Base-by-base conservation (phyloP, 257 asterid genomes). In the Perilla frutescens region DNA sequence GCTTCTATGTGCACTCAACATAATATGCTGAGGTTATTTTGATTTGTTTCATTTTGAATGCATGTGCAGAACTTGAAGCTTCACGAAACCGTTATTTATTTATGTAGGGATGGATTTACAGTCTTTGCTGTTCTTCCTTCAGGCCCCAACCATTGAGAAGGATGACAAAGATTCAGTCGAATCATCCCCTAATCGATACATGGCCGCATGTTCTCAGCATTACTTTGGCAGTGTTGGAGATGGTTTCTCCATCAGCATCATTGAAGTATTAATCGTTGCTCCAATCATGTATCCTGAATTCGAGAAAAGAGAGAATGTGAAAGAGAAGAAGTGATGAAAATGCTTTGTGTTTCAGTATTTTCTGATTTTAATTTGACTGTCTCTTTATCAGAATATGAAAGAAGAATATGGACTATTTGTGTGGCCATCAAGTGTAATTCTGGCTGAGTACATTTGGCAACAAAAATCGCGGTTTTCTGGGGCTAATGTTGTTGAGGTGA, bases 371-470 rank as follows among this genome's bases (percentile, higher is more conserved):
- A 64, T 62, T 41, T 13, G 5, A 0, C 36, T 75, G 40, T 68
- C 41, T 70, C 58, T 37, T 37, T 34, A 54, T 55, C 89, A 91
- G 99, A 94, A 83, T 71, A 87, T 91, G 93, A 91, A 90, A 81
- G 99, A 94, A 82, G 97, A 94, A 60, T 94, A 91, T 72, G 99
- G 99, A 41, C 82, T 91, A 26, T 94, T 88, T 66, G 96, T 90
- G 68, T 94, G 99, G 99, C 97, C 99, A 4, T 90, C 92, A 66
- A 88, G 99, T 81, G 70, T 86, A 63, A 81, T 94, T 74, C 83
- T 94, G n/a, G 97, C 99, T 0, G 99, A 91, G 88, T 91, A 94
- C 62, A 81, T 94, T 73, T 94, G 96, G 97, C 97, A 91, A 76
- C 91, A 90, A 62, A 83, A 78, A 40, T 76, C 91, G 7, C 93